Base-by-base conservation (phyloP, 1,139 yeast genomes). In the Yarrowia galli region DNA sequence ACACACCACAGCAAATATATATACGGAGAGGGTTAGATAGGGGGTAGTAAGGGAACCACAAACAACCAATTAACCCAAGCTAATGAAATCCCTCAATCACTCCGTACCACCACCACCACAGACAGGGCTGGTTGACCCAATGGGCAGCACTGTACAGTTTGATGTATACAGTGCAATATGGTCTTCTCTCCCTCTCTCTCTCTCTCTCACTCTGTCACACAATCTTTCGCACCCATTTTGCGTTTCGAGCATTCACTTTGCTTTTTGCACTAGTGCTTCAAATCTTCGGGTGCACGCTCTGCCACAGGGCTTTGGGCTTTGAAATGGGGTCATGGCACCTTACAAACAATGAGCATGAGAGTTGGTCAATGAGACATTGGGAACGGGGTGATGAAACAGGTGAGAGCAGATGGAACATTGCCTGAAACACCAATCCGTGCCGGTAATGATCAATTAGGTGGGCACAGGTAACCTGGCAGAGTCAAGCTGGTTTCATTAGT, bases 71-170 rank as follows among this genome's bases (percentile, higher is more conserved):
- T 42, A 7, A 16, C 7, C 45, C 15, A 28, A 28, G n/a, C n/a
- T n/a, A n/a, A n/a, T n/a, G n/a, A n/a, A n/a, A n/a, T n/a, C n/a
- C n/a, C n/a, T n/a, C n/a, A n/a, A n/a, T n/a, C n/a, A n/a, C n/a
- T n/a, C n/a, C n/a, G n/a, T n/a, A n/a, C n/a, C n/a, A n/a, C 46
- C 22, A 18, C 23, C 10, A 42, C 13, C n/a, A 25, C 48, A 35
- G 25, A 35, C 12, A 13, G 56, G 56, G 56, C 56, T 51, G 56
- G 56, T 7, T 43, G 15, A 25, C n/a, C 25, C 22, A 16, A n/a
- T 20, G 25, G 58, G 43, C 58, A 16, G 43, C 58, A 53, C 58
- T 53, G 45, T 53, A 53, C 58, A 15, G 42, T 36, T 49, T 28
- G 35, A 25, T n/a, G 32, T 23, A 36, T 48, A 48, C 53, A 48